Evolutionary conservation across 2,329 filamentous ascomycete species (phyloP).

Genomic region (Aspergillus puulaauensis): DNA sequence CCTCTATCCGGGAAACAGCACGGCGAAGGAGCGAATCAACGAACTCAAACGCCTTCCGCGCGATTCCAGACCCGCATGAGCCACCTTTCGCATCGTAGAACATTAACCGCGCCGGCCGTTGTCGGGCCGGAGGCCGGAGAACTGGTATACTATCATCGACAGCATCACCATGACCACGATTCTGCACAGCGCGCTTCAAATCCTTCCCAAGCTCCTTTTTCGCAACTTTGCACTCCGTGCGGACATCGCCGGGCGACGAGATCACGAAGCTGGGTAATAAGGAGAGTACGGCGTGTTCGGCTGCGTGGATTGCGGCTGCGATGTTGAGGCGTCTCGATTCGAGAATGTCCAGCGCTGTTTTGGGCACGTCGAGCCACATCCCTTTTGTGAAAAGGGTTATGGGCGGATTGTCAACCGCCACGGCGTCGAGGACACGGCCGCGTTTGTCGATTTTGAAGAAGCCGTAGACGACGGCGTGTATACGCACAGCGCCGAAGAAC

Average conservation of each 20-base stretch:
- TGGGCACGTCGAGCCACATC: conserved; percentile 93
- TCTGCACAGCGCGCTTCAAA: conserved; percentile 23
- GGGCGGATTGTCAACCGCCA: conserved; percentile 89
- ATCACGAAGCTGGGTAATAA: conserved; percentile 90
- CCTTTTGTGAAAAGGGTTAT: conserved; percentile 82
- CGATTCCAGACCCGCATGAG: conserved; percentile 77
- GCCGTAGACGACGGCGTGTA: conserved; percentile 86
- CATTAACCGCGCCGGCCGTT: conserved; percentile 81
- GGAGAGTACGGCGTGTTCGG: conserved; percentile 84
- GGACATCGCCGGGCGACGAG: conserved; percentile 83
- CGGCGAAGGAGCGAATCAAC: conserved; percentile 74
- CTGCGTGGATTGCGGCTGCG: conserved; percentile 88
- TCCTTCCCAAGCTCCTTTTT: conserved; percentile 79
- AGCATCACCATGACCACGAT: conserved; percentile 2
- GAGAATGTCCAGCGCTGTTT: conserved; percentile 74
- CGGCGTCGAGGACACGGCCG: conserved; percentile 82
- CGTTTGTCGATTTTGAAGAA: conserved; percentile 96
- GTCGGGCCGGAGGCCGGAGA: conserved; percentile 53
- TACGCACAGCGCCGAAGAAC: conserved; percentile 82
- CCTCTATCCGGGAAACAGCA: conserved; percentile 73
- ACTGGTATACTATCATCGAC: background rate
- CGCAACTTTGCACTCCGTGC: conserved; percentile 89
- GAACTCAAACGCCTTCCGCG: conserved; percentile 91
- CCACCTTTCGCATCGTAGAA: conserved; percentile 97
- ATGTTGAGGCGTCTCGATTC: conserved; percentile 71